Evolutionary conservation across 805 yeast genomes (phyloP).

Genomic region (Ogataea philodendri): DNA sequence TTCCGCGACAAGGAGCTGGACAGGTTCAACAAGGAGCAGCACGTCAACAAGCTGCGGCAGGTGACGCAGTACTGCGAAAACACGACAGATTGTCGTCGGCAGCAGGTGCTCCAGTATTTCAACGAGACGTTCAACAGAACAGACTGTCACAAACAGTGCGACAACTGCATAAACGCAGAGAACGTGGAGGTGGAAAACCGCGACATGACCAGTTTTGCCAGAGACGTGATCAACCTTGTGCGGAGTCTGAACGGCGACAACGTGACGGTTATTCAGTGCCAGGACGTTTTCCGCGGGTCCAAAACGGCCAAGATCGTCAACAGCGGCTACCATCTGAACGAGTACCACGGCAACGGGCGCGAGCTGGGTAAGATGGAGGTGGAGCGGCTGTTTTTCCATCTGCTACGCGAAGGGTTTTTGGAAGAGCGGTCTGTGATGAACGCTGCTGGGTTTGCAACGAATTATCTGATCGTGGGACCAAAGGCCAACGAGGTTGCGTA

Average conservation of each 20-base stretch:
- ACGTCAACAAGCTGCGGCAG: slow-evolving; percentile 70
- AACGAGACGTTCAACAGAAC: slow-evolving; percentile 73
- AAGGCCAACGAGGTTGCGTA: slow-evolving; percentile 49
- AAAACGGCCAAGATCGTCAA: slow-evolving; percentile 56
- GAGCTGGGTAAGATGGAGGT: slow-evolving; percentile 62
- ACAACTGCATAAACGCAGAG: slow-evolving; percentile 64
- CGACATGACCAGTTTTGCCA: slow-evolving; percentile 69
- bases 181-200: slow-evolving; percentile 44
- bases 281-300: slow-evolving; percentile 79
- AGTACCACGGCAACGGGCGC: slow-evolving; percentile 72
- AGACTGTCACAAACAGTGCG: slow-evolving; percentile 73
- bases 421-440: slow-evolving; percentile 72
- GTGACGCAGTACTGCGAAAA: slow-evolving; percentile 93
- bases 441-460: slow-evolving; percentile 75
- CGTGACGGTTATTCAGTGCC: slow-evolving; percentile 77
- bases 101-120: slow-evolving; percentile 86
- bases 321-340: slow-evolving; percentile 57
- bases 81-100: slow-evolving; percentile 82
- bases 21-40: slow-evolving; percentile 66
- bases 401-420: slow-evolving; percentile 63
- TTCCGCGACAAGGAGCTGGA: slow-evolving; percentile 70
- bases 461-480: slow-evolving; percentile 65
- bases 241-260: slow-evolving; percentile 50
- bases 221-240: slow-evolving; percentile 58
- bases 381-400: slow-evolving; percentile 78